phyloP scores from a whole-genome alignment of 2,329 filamentous ascomycete genomes.

The Tothia fuscella region DNA sequence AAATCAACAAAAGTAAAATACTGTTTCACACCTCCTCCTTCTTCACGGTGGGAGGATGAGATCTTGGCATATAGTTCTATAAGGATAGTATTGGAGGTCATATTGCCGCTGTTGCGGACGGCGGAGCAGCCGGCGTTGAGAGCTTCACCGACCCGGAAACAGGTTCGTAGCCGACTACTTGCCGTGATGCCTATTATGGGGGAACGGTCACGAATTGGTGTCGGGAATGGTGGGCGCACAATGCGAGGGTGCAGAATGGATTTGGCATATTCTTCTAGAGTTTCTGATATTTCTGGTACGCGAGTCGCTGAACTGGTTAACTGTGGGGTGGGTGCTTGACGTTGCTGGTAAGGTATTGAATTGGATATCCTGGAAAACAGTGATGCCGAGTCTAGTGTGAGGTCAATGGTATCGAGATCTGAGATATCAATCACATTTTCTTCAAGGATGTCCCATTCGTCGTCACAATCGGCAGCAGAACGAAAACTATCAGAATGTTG shows the following conservation, averaged over 20 bases:
- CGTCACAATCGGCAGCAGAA: not conserved
- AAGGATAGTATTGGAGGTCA: constrained; percentile 37
- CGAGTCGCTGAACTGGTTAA: not conserved
- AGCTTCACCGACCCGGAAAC: constrained; percentile 53
- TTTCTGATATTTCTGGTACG: not conserved
- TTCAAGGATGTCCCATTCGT: not conserved
- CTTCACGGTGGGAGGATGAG: constrained; percentile 42
- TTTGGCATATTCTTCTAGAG: constrained; percentile 1
- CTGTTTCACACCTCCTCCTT: constrained; percentile 32
- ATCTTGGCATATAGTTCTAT: constrained; percentile 56
- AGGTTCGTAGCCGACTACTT: constrained; percentile 40
- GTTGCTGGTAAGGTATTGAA: not conserved
- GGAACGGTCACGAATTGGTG: constrained; percentile 38
- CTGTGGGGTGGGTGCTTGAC: not conserved
- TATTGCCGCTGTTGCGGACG: constrained; percentile 29
- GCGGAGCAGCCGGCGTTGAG: constrained; percentile 37
- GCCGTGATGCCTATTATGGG: constrained; percentile 41
- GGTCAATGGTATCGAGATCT: not conserved
- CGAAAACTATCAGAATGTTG: not conserved
- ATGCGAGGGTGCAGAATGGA: constrained; percentile 23
- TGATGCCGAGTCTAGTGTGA: not conserved
- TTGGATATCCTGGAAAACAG: too few species aligned
- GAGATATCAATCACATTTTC: not conserved
- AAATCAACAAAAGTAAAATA: constrained; percentile 54
- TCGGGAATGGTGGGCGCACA: constrained; percentile 40